Percentiles rank a stretch among this genome's conserved stretches.
Evolutionary conservation across 768 basidiomycete genomes (phyloP).

Genomic region (Tulasnella sp.): DNA sequence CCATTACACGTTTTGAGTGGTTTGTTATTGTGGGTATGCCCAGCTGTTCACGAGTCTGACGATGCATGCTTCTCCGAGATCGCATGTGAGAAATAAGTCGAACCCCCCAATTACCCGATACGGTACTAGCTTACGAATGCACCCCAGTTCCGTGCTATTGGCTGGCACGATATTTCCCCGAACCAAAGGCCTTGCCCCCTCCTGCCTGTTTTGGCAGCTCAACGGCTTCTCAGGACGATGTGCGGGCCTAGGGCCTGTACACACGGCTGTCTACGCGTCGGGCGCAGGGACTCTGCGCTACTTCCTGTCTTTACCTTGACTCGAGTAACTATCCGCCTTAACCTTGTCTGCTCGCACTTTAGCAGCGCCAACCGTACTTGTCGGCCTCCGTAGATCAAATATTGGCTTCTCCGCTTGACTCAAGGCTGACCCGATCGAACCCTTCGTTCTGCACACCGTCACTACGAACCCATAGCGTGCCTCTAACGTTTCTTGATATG

Average conservation of each 20-base stretch:
- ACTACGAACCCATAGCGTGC: neutral
- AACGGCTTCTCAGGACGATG: slow-evolving; percentile 7
- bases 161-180: neutral
- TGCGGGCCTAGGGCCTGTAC: slow-evolving; percentile 6
- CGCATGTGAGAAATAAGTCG: slow-evolving; percentile 7
- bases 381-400: neutral
- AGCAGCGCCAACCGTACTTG: slow-evolving; percentile 8
- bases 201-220: neutral
- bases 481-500: neutral
- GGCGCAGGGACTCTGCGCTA: neutral
- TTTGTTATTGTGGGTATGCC: neutral
- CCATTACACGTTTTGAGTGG: slow-evolving; percentile 11
- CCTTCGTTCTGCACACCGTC: neutral
- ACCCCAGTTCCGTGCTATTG: slow-evolving; percentile 6
- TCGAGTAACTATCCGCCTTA: slow-evolving; percentile 1
- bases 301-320: neutral
- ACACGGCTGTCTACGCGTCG: slow-evolving; percentile 12
- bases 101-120: neutral
- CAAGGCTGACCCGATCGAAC: neutral
- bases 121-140: neutral
- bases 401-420: slow-evolving; percentile 12
- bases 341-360: slow-evolving; percentile 8
- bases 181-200: neutral
- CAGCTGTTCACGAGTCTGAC: neutral
- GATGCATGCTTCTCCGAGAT: neutral